Conservation (phyloP, 2,329 filamentous ascomycete species). For the Fusarium luffae region DNA sequence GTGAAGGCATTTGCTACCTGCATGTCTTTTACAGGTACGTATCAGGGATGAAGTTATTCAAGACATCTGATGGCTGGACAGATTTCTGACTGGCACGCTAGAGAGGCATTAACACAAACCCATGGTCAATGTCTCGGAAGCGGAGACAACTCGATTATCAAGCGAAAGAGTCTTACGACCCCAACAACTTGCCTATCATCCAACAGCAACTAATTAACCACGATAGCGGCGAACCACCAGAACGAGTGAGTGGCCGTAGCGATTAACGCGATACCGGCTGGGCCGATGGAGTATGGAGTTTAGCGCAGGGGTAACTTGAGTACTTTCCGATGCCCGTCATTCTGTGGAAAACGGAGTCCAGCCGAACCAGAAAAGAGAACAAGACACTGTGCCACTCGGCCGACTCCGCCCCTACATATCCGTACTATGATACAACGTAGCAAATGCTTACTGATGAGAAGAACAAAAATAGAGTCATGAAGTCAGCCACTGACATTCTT, state of each 20-base stretch:
- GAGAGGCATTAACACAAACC: conserved; percentile 22
- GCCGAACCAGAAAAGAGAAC: conserved; percentile 17
- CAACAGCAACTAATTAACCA: conserved; percentile 38
- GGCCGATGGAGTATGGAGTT: conserved; percentile 35
- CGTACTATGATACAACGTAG: background rate
- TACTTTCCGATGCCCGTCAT: conserved; percentile 27
- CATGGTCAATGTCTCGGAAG: conserved; percentile 16
- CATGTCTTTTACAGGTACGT: background rate
- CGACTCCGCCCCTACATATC: conserved; percentile 28
- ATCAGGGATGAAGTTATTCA: conserved; percentile 18
- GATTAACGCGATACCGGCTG: conserved; percentile 37
- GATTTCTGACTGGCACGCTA: conserved; percentile 13
- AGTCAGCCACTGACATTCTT: conserved; percentile 13
- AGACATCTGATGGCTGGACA: conserved; percentile 2
- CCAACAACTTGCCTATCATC: conserved; percentile 4
- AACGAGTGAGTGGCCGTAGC: conserved; percentile 17
- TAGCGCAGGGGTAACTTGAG: conserved; percentile 36
- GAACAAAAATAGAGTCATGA: conserved; percentile 13
- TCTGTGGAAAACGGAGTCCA: conserved; percentile 26
- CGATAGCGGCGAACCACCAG: conserved; percentile 8
- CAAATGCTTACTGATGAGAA: conserved; percentile 26
- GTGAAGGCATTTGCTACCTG: conserved; percentile 18
- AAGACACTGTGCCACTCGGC: conserved; percentile 39
- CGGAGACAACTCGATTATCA: conserved; percentile 13
- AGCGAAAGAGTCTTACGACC: conserved; percentile 16